Conservation (phyloP, 352 stramenopile genomes). For the Hyaloperonospora arabidopsidis region DNA sequence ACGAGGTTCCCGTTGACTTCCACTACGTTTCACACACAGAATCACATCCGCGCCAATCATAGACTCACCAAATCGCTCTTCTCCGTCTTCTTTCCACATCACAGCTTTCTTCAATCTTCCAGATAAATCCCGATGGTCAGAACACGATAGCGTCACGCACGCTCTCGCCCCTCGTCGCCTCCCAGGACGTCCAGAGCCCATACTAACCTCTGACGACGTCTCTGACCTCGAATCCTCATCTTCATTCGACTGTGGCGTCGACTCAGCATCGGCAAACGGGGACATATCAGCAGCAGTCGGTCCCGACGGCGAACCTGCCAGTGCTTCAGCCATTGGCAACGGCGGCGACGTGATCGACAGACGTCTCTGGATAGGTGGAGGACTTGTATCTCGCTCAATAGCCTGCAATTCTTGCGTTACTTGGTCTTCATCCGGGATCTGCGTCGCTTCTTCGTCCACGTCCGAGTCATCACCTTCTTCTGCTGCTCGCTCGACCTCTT, state of each 20-base stretch:
- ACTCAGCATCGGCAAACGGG: slow-evolving; percentile 39
- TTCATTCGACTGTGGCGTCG: slow-evolving; percentile 46
- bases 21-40: slow-evolving; percentile 37
- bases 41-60: slow-evolving; percentile 70
- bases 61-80: slow-evolving; percentile 40
- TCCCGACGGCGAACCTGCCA: slow-evolving; percentile 9
- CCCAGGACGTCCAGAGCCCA: slow-evolving; percentile 22
- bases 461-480: slow-evolving; percentile 21
- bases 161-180: slow-evolving; percentile 26
- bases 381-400: slow-evolving; percentile 22
- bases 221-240: slow-evolving; percentile 77
- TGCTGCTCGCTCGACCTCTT: slow-evolving; percentile 27
- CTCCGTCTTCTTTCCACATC: slow-evolving; percentile 12
- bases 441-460: slow-evolving; percentile 29
- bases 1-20: slow-evolving; percentile 9
- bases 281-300: slow-evolving; percentile 24
- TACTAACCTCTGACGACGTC: slow-evolving; percentile 54
- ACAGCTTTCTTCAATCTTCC: slow-evolving; percentile 49
- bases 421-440: slow-evolving; percentile 29
- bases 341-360: slow-evolving; percentile 25
- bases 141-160: slow-evolving; percentile 38
- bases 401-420: slow-evolving; percentile 27
- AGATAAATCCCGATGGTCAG: slow-evolving; percentile 60
- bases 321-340: slow-evolving; percentile 16
- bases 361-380: slow-evolving; percentile 9